phyloP scores from a whole-genome alignment of 176 grass and related monocot species.

The Cenchrus fungigraminus region DNA sequence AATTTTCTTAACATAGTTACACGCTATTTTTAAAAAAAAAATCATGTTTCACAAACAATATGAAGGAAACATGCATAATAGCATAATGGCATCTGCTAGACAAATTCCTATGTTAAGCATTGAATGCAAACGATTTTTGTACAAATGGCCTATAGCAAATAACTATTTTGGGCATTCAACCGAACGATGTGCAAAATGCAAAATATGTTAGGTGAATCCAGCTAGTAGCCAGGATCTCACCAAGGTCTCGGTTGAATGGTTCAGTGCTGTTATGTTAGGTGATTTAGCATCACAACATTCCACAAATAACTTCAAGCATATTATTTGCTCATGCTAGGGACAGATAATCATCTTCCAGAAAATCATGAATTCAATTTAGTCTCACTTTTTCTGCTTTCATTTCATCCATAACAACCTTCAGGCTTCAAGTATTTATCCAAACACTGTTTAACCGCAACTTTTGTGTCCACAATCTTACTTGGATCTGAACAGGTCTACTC shows the following conservation, averaged over 20 bases:
- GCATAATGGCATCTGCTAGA: slow-evolving; percentile 1
- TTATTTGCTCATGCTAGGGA: slow-evolving; percentile 1
- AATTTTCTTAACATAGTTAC: neutral
- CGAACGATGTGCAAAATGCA: slow-evolving; percentile 9
- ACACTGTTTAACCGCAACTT: neutral
- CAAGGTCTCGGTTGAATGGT: neutral
- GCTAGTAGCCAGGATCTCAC: neutral
- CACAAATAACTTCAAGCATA: slow-evolving; percentile 2
- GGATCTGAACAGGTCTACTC: neutral
- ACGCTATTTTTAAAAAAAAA: neutral
- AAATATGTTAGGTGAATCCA: neutral
- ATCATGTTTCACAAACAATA: neutral
- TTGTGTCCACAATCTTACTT: neutral
- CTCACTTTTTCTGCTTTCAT: neutral
- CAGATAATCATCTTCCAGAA: neutral
- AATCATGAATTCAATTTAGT: neutral
- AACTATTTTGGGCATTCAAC: neutral
- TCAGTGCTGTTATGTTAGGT: neutral
- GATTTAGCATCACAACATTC: neutral
- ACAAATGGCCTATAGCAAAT: neutral
- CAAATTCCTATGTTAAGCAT: slow-evolving; percentile 2
- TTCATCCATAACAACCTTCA: neutral
- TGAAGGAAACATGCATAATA: neutral
- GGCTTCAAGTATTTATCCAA: neutral
- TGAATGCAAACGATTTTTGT: neutral